phyloP scores from a whole-genome alignment of 441 rosid genomes.

The Viola pubescens region DNA sequence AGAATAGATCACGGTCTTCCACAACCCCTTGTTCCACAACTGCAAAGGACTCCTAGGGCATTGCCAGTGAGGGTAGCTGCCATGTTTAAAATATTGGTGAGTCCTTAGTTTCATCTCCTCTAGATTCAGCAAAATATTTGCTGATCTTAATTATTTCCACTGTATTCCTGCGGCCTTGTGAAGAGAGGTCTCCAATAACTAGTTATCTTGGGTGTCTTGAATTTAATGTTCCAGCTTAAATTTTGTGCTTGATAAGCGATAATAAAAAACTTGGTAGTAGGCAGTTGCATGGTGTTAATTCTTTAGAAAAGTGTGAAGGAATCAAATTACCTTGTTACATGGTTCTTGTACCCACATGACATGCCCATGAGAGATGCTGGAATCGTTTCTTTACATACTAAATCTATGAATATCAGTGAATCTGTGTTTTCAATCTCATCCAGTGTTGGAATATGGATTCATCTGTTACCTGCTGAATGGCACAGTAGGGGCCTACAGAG shows the following conservation, averaged over 20 bases:
- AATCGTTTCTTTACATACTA: too few species aligned
- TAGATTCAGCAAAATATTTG: not conserved
- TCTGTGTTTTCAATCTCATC: not conserved
- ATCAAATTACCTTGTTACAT: too few species aligned
- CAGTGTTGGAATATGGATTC: not conserved
- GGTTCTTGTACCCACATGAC: too few species aligned
- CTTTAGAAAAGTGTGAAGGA: too few species aligned
- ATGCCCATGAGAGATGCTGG: too few species aligned
- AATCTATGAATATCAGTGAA: not conserved
- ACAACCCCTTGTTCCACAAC: slow-evolving; percentile 70
- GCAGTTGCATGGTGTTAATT: too few species aligned
- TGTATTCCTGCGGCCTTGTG: slow-evolving; percentile 2
- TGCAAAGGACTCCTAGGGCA: slow-evolving; percentile 48
- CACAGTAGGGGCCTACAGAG: not conserved
- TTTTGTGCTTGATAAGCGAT: not conserved
- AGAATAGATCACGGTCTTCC: slow-evolving; percentile 28
- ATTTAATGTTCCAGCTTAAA: not conserved
- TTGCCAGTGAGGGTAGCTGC: slow-evolving; percentile 85
- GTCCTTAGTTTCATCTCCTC: slow-evolving; percentile 11
- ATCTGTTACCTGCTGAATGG: not conserved
- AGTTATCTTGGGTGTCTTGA: not conserved
- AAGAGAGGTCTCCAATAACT: too few species aligned
- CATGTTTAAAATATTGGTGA: slow-evolving; percentile 81
- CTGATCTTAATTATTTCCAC: not conserved
- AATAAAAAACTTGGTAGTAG: too few species aligned